Evolutionary conservation across 495 filamentous ascomycete genomes (phyloP).

Genomic region (Sphaerosporella brunnea): DNA sequence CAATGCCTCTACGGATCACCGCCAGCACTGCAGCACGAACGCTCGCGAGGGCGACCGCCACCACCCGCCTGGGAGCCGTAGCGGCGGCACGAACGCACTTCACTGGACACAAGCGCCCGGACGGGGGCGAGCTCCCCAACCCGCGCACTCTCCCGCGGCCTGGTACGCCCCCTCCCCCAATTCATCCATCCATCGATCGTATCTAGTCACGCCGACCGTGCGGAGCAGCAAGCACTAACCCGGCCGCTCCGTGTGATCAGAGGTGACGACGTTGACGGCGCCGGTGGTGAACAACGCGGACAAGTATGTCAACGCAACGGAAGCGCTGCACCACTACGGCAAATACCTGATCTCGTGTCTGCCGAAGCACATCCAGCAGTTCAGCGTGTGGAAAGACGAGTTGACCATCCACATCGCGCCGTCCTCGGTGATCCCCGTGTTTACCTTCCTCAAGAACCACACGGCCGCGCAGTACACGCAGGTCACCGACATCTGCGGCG

Average conservation of each 20-base stretch:
- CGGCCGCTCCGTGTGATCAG: slow-evolving; percentile 54
- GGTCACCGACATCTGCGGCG: slow-evolving; percentile 75
- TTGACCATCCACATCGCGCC: slow-evolving; percentile 84
- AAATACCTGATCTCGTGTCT: slow-evolving; percentile 91
- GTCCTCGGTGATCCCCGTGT: slow-evolving; percentile 68
- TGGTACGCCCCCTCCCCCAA: slow-evolving; percentile 26
- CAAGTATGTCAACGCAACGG: slow-evolving; percentile 70
- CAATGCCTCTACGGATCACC: slow-evolving; percentile 27
- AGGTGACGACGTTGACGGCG: too few species aligned
- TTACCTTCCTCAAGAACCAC: slow-evolving; percentile 89
- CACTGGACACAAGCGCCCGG: slow-evolving; percentile 19
- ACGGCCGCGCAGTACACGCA: slow-evolving; percentile 93
- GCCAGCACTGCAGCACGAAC: slow-evolving; percentile 24
- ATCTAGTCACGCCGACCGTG: too few species aligned
- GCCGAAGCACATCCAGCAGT: slow-evolving; percentile 96
- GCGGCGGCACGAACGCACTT: slow-evolving; percentile 15
- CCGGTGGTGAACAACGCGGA: slow-evolving; percentile 77
- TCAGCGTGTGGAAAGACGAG: slow-evolving; percentile 99
- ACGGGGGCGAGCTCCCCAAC: slow-evolving; percentile 36
- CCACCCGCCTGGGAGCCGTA: slow-evolving; percentile 7
- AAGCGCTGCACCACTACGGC: slow-evolving; percentile 78
- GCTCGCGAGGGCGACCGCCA: slow-evolving; percentile 20
- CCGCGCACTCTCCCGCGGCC: slow-evolving; percentile 47
- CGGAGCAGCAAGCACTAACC: slow-evolving; percentile 26
- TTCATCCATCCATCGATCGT: slow-evolving; percentile 2